These are phyloP conservation scores for Malania oleifera DNA, from an alignment of 164 flowering plant species.

Conservation along the genomic window DNA sequence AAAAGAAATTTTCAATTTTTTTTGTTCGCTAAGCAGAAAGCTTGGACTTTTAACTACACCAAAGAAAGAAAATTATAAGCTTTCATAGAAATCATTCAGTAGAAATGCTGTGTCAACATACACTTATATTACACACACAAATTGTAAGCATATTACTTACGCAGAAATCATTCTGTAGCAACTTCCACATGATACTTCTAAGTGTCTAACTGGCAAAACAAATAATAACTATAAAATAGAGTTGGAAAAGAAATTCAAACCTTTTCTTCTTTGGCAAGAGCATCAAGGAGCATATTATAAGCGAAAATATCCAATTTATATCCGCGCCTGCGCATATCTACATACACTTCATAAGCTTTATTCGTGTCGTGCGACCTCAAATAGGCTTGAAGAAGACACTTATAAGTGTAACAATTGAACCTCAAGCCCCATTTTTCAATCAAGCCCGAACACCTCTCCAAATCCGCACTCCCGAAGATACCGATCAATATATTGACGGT, in stretches of 20 bases:
- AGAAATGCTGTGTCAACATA: no score
- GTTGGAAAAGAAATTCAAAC: conserved; percentile 22
- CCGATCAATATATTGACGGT: conserved; percentile 76
- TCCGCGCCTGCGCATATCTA: conserved; percentile 52
- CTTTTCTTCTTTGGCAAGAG: conserved; percentile 67
- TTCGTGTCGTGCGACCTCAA: conserved; percentile 21
- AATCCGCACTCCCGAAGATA: conserved; percentile 35
- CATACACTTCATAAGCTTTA: conserved; percentile 47
- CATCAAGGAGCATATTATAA: conserved; percentile 81
- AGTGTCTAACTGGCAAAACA: no score
- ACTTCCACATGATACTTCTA: no score
- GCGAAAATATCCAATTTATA: conserved; percentile 59
- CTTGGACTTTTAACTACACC: no score
- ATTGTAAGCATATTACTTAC: no score
- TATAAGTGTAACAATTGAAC: conserved; percentile 68
- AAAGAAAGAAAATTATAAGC: no score
- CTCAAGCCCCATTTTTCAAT: conserved; percentile 68
- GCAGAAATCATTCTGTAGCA: no score
- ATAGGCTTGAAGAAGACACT: conserved; percentile 70
- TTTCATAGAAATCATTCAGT: no score
- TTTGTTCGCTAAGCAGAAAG: no score
- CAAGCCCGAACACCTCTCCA: conserved; percentile 50
- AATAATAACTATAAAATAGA: no score
- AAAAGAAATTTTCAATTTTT: no score
- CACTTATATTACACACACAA: no score